Conservation (phyloP, 192 early-diverging fungal species). For the Irineochytrium annulatum region DNA sequence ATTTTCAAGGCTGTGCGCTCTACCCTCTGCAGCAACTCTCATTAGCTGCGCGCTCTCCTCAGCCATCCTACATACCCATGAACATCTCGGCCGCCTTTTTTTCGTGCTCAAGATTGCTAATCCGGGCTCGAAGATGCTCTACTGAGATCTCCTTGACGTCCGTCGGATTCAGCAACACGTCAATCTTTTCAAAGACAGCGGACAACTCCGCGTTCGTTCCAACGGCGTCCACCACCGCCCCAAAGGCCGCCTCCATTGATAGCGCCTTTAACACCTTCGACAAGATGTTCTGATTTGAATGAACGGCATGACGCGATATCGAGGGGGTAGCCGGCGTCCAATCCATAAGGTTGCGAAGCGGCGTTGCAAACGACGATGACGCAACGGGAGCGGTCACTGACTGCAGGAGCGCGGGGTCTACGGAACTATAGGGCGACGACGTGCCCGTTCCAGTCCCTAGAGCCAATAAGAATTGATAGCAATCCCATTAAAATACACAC, state of each 20-base stretch:
- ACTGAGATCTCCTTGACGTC: not conserved
- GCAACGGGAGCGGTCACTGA: not conserved
- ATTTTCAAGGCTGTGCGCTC: constrained; percentile 22
- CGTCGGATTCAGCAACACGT: not conserved
- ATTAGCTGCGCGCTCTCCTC: not conserved
- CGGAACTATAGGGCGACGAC: not conserved
- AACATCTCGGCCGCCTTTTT: not conserved
- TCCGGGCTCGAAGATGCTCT: not conserved
- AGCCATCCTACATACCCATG: not conserved
- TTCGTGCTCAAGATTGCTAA: not conserved
- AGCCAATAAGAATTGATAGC: too few relatives aligned
- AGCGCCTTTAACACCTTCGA: not conserved
- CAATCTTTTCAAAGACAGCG: not conserved
- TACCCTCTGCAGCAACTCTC: constrained; percentile 11
- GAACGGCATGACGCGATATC: not conserved
- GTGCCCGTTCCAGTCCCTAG: not conserved
- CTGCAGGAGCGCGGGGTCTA: not conserved
- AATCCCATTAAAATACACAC: too few relatives aligned
- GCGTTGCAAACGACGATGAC: not conserved
- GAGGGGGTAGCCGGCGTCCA: not conserved
- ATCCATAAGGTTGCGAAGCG: not conserved
- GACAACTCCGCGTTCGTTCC: not conserved
- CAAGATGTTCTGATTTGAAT: not conserved
- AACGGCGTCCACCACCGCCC: not conserved
- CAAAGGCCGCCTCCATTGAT: not conserved